Evolutionary conservation across 202 grass and related monocot genomes (phyloP).

Genomic region (Hordeum pubiflorum): DNA sequence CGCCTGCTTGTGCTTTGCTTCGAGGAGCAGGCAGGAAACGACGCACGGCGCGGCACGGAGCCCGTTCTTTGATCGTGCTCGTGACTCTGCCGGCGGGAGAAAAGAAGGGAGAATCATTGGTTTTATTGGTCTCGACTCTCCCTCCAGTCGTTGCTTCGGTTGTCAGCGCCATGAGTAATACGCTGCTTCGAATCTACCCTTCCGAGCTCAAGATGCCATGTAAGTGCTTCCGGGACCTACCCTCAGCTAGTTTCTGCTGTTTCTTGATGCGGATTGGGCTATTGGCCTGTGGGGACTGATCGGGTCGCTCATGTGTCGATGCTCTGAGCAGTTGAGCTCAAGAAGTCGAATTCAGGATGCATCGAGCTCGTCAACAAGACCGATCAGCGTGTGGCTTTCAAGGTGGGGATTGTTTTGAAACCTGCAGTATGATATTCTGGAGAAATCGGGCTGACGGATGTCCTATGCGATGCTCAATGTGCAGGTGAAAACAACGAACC

Average conservation of each 20-base stretch:
- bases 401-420: conserved; percentile 39
- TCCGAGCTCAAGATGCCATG: conserved; percentile 93
- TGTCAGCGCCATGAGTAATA: conserved; percentile 63
- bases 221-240: conserved; percentile 22
- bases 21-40: conserved; percentile 21
- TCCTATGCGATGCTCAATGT: neutral
- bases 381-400: conserved; percentile 65
- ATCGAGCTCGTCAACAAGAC: conserved; percentile 82
- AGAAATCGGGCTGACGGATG: neutral
- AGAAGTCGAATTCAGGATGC: conserved; percentile 57
- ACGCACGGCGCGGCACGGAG: neutral
- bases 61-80: conserved; percentile 19
- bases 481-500: conserved; percentile 92
- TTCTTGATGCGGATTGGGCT: conserved; percentile 14
- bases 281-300: neutral
- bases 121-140: neutral
- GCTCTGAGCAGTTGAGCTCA: conserved; percentile 52
- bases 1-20: conserved; percentile 25
- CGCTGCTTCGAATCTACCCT: conserved; percentile 76
- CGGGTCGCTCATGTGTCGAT: conserved; percentile 24
- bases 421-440: neutral
- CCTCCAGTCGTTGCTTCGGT: neutral
- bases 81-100: neutral
- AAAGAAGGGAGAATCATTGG: neutral
- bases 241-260: neutral